Evolutionary conservation across 202 grass and related monocot species (phyloP), one percentile per base, ranked within the genome.

Genomic region (Dendrocalamus latiflorus): DNA sequence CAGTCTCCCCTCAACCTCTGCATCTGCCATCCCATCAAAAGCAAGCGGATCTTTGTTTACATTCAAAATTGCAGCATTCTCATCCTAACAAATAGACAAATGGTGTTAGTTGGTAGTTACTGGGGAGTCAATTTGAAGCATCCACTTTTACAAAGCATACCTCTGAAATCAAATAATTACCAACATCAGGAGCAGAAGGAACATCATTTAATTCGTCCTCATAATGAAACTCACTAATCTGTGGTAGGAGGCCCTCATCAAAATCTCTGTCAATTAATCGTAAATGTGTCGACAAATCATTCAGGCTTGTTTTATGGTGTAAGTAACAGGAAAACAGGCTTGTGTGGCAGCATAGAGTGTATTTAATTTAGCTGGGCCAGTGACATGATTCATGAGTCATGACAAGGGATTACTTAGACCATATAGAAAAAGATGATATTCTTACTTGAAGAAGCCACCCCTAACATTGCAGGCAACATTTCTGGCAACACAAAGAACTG

Each of bases 401-500:
- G 60, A 72, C 14, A 73, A 47, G 33, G 42, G 74, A 73, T 50
- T 84, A n/a, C 68, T 50, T 50, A 59, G 34, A 81, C 60, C 72
- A 85, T 65, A 69, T 39, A 70, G 16, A 49, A 55, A 75, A 73
- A 77, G 58, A 86, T 66, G 16, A 48, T 70, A 15, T 25, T 53
- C 86, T 89, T 91, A 94, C 92, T 86, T 94, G 87, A 92, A 94
- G 72, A 94, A 94, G 30, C 87, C 75, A 61, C 92, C 92, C 89
- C 92, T 84, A 68, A 94, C 89, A 86, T 89, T 94, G 89, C 92
- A 94, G 24, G 92, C 92, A 81, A 92, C 89, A 88, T 94, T 94
- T 92, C 92, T 88, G 44, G 92, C 92, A 15, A 91, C 89, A 78
- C 87, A 89, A 28, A 94, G 82, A 76, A 90, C 87, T 28, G 92